phyloP scores from a whole-genome alignment of 768 basidiomycete genomes.

The Arthromyces matolae region DNA sequence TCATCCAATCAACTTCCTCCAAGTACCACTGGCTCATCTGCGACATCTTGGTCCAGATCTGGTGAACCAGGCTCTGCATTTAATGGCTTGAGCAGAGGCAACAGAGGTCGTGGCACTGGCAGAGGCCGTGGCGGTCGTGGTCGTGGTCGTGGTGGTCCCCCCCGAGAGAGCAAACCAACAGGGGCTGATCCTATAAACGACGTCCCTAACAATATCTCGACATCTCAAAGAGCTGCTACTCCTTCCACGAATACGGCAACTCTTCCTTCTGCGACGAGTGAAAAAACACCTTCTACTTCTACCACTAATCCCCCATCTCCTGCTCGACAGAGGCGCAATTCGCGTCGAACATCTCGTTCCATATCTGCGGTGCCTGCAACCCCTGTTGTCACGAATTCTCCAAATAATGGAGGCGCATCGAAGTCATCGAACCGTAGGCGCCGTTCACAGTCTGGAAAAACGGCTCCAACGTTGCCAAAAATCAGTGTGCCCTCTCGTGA shows the following conservation, averaged over 20 bases:
- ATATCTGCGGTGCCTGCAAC: constrained; percentile 25
- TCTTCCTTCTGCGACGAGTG: constrained; percentile 7
- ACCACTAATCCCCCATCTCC: constrained; percentile 19
- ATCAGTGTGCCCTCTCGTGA: constrained; percentile 31
- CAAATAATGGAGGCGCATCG: constrained; percentile 25
- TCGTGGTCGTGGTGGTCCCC: constrained; percentile 23
- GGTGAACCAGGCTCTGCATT: constrained; percentile 48
- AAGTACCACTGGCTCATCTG: constrained; percentile 26
- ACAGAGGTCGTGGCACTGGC: constrained; percentile 30
- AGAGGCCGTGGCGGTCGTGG: constrained; percentile 31
- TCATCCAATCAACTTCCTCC: constrained; percentile 24
- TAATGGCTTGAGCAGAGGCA: constrained; percentile 37
- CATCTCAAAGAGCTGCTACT: constrained; percentile 16
- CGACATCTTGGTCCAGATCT: constrained; percentile 38
- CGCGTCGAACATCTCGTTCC: constrained; percentile 32
- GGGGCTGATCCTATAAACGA: constrained; percentile 19
- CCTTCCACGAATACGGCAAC: constrained; percentile 19
- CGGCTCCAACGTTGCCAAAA: constrained; percentile 23
- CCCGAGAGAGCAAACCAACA: constrained; percentile 18
- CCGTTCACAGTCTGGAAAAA: constrained; percentile 41
- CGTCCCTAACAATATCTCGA: constrained; percentile 13
- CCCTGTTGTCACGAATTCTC: constrained; percentile 18
- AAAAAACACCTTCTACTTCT: constrained; percentile 19
- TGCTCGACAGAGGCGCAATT: constrained; percentile 27
- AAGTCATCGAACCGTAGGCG: constrained; percentile 46